A percentile compares a stretch with the other conserved stretches of the same genome.
These are phyloP conservation scores for Trichoderma hamatum DNA, from an alignment of 2,329 filamentous ascomycete genomes.

Conservation along the genomic window DNA sequence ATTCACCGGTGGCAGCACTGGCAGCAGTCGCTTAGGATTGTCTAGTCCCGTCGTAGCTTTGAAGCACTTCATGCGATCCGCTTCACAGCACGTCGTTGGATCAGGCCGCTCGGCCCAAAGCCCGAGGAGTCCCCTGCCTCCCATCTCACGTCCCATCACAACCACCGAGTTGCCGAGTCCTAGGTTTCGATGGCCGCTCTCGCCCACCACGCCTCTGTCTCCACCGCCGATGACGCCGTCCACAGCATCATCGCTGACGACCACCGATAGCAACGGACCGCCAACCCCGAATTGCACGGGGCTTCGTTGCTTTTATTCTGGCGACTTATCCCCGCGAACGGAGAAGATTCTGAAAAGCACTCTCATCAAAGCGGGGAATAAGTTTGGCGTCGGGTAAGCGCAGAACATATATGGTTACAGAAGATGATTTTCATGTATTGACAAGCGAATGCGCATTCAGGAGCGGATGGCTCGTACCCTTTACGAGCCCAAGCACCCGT, in stretches of 20 bases:
- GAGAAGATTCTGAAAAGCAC: slow-evolving; percentile 52
- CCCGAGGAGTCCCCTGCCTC: slow-evolving; percentile 34
- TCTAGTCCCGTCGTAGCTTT: slow-evolving; percentile 40
- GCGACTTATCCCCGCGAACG: slow-evolving; percentile 49
- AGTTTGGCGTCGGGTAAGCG: slow-evolving; percentile 46
- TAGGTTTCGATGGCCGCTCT: slow-evolving; percentile 38
- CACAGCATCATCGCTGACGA: slow-evolving; percentile 46
- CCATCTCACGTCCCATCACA: slow-evolving; percentile 40
- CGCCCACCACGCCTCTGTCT: slow-evolving; percentile 46
- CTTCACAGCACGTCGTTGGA: slow-evolving; percentile 30
- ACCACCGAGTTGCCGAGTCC: slow-evolving; percentile 36
- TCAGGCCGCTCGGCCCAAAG: slow-evolving; percentile 34
- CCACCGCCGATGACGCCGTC: slow-evolving; percentile 53
- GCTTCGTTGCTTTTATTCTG: slow-evolving; percentile 55
- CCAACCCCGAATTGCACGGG: slow-evolving; percentile 48
- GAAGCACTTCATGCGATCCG: slow-evolving; percentile 39
- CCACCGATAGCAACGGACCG: slow-evolving; percentile 38
- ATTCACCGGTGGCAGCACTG: slow-evolving; percentile 25
- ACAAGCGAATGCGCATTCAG: slow-evolving; percentile 33
- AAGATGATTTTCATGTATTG: background rate
- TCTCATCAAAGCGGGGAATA: slow-evolving; percentile 57
- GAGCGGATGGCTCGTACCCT: slow-evolving; percentile 48
- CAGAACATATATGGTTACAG: background rate
- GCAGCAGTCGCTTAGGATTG: slow-evolving; percentile 39
- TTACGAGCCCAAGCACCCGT: slow-evolving; percentile 47